These are phyloP conservation scores for Russula emetica DNA, from an alignment of 768 basidiomycete genomes.

Conservation along the genomic window DNA sequence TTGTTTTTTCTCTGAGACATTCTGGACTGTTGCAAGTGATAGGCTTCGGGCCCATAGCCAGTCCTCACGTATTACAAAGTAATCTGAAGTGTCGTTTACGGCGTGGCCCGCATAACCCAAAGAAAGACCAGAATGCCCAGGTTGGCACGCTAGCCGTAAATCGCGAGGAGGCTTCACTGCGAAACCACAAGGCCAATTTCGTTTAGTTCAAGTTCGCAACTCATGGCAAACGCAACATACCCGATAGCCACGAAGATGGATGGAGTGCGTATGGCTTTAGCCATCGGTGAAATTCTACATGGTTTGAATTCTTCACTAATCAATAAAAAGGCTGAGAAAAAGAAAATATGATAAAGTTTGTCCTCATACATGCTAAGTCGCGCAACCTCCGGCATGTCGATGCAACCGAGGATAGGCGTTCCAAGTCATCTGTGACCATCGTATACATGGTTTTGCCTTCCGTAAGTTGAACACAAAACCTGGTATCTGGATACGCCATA, in stretches of 20 bases:
- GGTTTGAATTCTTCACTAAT: slow-evolving; percentile 7
- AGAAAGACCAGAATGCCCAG: slow-evolving; percentile 55
- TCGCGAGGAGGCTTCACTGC: slow-evolving; percentile 42
- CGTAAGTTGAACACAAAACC: slow-evolving; percentile 13
- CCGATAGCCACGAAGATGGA: slow-evolving; percentile 27
- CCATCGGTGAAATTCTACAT: slow-evolving; percentile 11
- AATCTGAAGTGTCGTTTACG: slow-evolving; percentile 58
- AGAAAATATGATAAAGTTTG: neutral
- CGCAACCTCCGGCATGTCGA: slow-evolving; percentile 18
- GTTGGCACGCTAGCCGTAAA: slow-evolving; percentile 47
- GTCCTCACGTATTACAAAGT: slow-evolving; percentile 54
- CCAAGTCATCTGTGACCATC: slow-evolving; percentile 17
- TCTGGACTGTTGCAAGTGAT: slow-evolving; percentile 17
- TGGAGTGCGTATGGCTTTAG: slow-evolving; percentile 21
- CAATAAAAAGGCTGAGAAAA: neutral
- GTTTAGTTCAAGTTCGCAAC: neutral
- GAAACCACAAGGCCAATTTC: neutral
- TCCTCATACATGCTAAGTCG: slow-evolving; percentile 21
- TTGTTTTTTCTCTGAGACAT: slow-evolving; percentile 5
- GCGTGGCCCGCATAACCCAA: slow-evolving; percentile 56
- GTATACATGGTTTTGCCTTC: slow-evolving; percentile 7
- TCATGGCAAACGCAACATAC: neutral
- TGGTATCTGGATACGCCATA: slow-evolving; percentile 10
- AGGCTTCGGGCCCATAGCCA: slow-evolving; percentile 44
- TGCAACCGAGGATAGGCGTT: slow-evolving; percentile 16